A percentile compares a stretch with the other conserved stretches of the same genome.
Conservation (phyloP, 108 stramenopile species). For the Skeletonema costatum region DNA sequence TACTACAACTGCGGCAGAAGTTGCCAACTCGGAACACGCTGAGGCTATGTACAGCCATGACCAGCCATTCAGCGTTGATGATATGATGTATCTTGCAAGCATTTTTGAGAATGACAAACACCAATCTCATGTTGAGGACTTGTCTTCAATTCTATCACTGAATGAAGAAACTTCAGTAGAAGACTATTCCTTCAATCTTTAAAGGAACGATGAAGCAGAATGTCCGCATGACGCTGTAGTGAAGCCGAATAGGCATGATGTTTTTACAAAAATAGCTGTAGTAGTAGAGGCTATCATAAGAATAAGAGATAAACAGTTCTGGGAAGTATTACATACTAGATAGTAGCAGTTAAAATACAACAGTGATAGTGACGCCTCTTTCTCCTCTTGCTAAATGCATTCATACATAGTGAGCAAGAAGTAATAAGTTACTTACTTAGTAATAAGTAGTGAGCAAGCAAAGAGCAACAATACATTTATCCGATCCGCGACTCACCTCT, state of each 20-base stretch:
- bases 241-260: not conserved
- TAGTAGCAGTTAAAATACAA: too few relatives aligned
- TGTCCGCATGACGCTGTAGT: not conserved
- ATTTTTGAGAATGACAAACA: slow-evolving; percentile 3
- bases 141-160: slow-evolving; percentile 1
- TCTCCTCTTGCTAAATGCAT: too few relatives aligned
- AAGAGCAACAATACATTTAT: too few relatives aligned
- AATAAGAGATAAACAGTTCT: too few relatives aligned
- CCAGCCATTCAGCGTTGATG: not conserved
- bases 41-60: not conserved
- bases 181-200: slow-evolving; percentile 33
- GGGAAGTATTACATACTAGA: too few relatives aligned
- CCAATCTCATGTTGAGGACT: not conserved
- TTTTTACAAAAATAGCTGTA: too few relatives aligned
- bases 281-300: too few relatives aligned
- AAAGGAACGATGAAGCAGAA: not conserved
- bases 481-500: too few relatives aligned
- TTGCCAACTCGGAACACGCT: not conserved
- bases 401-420: too few relatives aligned
- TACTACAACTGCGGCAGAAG: not conserved
- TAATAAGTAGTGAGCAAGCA: too few relatives aligned
- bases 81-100: slow-evolving; percentile 4
- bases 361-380: too few relatives aligned
- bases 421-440: too few relatives aligned
- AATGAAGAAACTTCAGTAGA: not conserved